Evolutionary conservation across 352 stramenopile genomes (phyloP).

Genomic region (Pythium aphanidermatum): DNA sequence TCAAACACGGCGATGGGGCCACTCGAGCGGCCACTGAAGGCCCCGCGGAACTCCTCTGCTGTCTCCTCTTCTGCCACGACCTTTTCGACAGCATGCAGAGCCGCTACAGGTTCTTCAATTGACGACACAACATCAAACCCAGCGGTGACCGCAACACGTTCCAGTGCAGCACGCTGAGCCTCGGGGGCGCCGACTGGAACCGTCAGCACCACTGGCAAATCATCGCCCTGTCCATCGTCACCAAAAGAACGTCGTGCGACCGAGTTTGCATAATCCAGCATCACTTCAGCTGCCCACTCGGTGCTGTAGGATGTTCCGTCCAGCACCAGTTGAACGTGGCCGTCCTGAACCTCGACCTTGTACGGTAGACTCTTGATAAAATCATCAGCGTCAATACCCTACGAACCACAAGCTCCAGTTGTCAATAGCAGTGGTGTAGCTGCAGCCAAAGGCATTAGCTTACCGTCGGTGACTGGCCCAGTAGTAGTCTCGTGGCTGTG

Average conservation of each 20-base stretch:
- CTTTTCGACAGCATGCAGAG: constrained; percentile 42
- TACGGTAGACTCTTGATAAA: constrained; percentile 42
- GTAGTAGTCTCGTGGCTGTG: constrained; percentile 40
- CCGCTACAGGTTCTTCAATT: constrained; percentile 58
- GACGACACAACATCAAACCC: constrained; percentile 54
- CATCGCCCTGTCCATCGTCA: constrained; percentile 30
- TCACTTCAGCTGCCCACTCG: constrained; percentile 56
- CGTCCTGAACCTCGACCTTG: constrained; percentile 19
- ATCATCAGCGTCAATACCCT: constrained; percentile 20
- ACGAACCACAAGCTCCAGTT: not conserved
- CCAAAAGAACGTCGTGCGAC: constrained; percentile 38
- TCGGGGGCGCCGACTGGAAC: constrained; percentile 33
- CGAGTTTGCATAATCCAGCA: constrained; percentile 48
- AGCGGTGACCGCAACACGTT: constrained; percentile 42
- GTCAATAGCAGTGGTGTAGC: not conserved
- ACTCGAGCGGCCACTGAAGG: constrained; percentile 8
- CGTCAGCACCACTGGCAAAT: constrained; percentile 43
- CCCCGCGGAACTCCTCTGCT: constrained; percentile 11
- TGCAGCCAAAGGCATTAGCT: not conserved
- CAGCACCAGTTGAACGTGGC: constrained; percentile 28
- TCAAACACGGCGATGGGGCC: constrained; percentile 54
- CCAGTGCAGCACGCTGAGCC: constrained; percentile 28
- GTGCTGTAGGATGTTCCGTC: constrained; percentile 54
- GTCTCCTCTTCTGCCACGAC: constrained; percentile 28
- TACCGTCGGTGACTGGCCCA: constrained; percentile 23